Base-by-base conservation (phyloP, 345 rosid genomes). In the Excoecaria agallocha region DNA sequence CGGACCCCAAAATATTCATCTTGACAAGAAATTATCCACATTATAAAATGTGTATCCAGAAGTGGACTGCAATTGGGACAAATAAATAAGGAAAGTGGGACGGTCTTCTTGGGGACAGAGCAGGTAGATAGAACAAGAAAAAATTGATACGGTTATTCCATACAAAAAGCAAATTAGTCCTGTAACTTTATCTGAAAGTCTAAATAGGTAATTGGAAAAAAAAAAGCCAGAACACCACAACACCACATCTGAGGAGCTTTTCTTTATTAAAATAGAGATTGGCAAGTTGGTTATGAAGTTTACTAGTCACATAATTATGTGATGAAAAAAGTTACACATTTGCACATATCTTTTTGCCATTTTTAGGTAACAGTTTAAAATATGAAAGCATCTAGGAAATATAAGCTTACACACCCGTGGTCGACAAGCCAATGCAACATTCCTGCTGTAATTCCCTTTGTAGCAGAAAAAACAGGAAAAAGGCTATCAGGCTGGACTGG, bases 381-480 rank as follows among this genome's bases (percentile, higher is more conserved):
- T 22, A 74, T 48, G 22, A 52, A 65, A 76, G 37, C 45, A 72
- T 76, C 46, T 73, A 43, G 35, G 57, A 24, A 54, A 15, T 58
- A 72, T 49, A 60, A 22, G 9, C 60, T 69, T 76, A 54, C 89
- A 60, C 87, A 94, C 98, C 91, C 91, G 37, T 89, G 84, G 82
- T 92, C 98, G 22, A 89, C 89, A 76, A 92, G 91, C 94, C 94
- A 92, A 83, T 95, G 99, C 74, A 91, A 46, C 95, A 95, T 88
- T 78, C 98, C 99, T 17, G 99, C 95, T 45, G 98, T 85, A 72
- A 95, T 82, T 82, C 99, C 99, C 84, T 94, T 95, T 52, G 98
- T 87, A 16, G 73, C 93, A 50, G 98, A 95, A 84, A 95, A 94
- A 76, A 95, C 97, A 48, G 96, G 86, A 77, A 92, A 94, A 73